These are phyloP conservation scores for Ordospora pajunii DNA, from an alignment of 371 early-diverging fungal species.

Conservation along the genomic window DNA sequence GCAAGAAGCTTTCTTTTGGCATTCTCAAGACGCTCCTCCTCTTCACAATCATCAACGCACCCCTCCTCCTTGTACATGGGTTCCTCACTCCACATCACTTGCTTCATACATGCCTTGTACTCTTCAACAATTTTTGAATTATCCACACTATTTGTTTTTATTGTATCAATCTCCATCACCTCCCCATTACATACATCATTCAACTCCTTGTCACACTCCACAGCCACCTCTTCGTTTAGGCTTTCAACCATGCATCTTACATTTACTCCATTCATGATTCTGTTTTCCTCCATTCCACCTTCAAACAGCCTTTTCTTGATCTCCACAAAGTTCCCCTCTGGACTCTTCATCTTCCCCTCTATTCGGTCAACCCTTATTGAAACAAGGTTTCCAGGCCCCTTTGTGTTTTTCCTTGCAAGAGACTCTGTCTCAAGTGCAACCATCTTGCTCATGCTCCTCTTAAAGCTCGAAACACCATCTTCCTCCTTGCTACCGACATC, in stretches of 20 bases:
- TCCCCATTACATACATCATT: neutral
- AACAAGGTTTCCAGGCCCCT: neutral
- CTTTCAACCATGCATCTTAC: neutral
- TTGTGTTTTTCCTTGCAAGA: neutral
- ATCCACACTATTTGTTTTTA: neutral
- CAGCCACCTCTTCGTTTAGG: too few species aligned
- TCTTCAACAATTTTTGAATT: neutral
- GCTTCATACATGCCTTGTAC: neutral
- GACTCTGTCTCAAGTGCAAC: neutral
- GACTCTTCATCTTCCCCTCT: neutral
- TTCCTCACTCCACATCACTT: neutral
- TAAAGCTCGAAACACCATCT: neutral
- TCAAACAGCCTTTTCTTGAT: neutral
- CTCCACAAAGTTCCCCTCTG: neutral
- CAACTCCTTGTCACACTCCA: neutral
- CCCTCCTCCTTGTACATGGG: neutral
- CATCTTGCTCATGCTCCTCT: slow-evolving; percentile 9
- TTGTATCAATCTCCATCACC: neutral
- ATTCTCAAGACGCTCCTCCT: neutral
- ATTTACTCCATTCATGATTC: neutral
- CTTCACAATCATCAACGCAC: neutral
- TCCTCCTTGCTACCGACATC: neutral
- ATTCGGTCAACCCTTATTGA: slow-evolving; percentile 4
- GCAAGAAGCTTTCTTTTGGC: neutral
- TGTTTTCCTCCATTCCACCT: too few species aligned